Conservation (phyloP, 352 stramenopile species). For the Phytophthora sojae region DNA sequence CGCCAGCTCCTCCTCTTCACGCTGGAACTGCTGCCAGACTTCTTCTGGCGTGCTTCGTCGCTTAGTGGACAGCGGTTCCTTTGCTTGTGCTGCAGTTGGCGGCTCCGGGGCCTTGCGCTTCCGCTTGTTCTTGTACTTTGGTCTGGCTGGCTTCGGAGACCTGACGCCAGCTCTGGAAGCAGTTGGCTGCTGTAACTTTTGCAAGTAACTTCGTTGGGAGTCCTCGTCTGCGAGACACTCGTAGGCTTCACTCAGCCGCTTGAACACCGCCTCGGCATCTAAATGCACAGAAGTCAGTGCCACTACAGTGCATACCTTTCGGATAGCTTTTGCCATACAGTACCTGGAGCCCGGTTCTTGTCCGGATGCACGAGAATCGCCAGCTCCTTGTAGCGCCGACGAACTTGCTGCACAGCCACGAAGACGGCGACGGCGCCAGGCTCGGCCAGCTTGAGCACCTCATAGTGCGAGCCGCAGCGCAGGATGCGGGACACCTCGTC, state of each 20-base stretch:
- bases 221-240: conserved; percentile 68
- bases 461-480: conserved; percentile 47
- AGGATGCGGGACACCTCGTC: conserved; percentile 39
- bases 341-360: conserved; percentile 52
- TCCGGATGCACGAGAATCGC: conserved; percentile 66
- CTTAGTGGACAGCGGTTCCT: conserved; percentile 9
- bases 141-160: conserved; percentile 9
- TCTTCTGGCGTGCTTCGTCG: conserved; percentile 62
- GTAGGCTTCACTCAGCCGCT: conserved; percentile 79
- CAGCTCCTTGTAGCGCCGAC: conserved; percentile 58
- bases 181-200: conserved; percentile 22
- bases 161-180: background rate
- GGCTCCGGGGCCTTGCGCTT: conserved; percentile 18
- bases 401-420: conserved; percentile 38
- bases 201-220: conserved; percentile 63
- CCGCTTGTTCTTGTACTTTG: conserved; percentile 24
- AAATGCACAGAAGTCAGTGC: conserved; percentile 2
- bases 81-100: conserved; percentile 1
- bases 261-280: conserved; percentile 83
- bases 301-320: conserved; percentile 29
- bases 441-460: conserved; percentile 46
- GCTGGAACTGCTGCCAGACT: conserved; percentile 74
- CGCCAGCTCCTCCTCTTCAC: conserved; percentile 74
- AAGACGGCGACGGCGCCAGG: conserved; percentile 12
- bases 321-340: background rate